phyloP scores from a whole-genome alignment of 2,329 filamentous ascomycete species.

The Ophiostoma perfectum region DNA sequence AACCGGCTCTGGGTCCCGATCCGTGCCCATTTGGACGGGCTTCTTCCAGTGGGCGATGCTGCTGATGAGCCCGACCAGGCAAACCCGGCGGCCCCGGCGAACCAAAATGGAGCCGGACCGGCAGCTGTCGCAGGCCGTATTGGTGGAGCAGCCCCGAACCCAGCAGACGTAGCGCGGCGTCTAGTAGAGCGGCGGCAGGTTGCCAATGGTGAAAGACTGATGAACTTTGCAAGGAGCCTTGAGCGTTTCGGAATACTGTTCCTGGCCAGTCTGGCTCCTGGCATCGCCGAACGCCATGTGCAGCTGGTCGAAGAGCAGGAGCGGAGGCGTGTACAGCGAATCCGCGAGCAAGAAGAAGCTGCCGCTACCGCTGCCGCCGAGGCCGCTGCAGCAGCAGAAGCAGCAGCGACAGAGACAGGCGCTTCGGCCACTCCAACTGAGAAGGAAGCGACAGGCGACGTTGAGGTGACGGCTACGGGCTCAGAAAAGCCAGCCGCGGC shows the following conservation, averaged over 20 bases:
- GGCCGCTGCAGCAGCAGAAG: slow-evolving; percentile 26
- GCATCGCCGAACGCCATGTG: slow-evolving; percentile 61
- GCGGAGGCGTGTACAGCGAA: slow-evolving; percentile 37
- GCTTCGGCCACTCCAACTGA: not conserved
- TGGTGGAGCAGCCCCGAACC: slow-evolving; percentile 36
- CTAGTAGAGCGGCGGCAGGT: slow-evolving; percentile 45
- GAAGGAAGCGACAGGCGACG: not conserved
- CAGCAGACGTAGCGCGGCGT: slow-evolving; percentile 49
- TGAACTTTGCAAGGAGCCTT: slow-evolving; percentile 47
- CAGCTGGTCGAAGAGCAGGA: slow-evolving; percentile 51
- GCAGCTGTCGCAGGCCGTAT: not conserved
- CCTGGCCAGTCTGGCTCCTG: slow-evolving; percentile 60
- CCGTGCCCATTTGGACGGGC: slow-evolving; percentile 52
- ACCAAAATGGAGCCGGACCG: not conserved
- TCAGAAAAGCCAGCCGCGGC: not conserved
- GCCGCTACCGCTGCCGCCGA: slow-evolving; percentile 34
- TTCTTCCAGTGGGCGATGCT: slow-evolving; percentile 41
- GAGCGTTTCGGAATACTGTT: slow-evolving; percentile 59
- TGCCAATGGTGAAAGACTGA: slow-evolving; percentile 45
- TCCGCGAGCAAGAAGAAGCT: slow-evolving; percentile 39
- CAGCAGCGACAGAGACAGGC: not conserved
- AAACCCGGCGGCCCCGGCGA: slow-evolving; percentile 5
- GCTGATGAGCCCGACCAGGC: slow-evolving; percentile 34
- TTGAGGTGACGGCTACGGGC: not conserved
- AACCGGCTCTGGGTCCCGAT: slow-evolving; percentile 54